Base-by-base conservation (phyloP, 1,139 yeast genomes). In the Taiozyma onychis region DNA sequence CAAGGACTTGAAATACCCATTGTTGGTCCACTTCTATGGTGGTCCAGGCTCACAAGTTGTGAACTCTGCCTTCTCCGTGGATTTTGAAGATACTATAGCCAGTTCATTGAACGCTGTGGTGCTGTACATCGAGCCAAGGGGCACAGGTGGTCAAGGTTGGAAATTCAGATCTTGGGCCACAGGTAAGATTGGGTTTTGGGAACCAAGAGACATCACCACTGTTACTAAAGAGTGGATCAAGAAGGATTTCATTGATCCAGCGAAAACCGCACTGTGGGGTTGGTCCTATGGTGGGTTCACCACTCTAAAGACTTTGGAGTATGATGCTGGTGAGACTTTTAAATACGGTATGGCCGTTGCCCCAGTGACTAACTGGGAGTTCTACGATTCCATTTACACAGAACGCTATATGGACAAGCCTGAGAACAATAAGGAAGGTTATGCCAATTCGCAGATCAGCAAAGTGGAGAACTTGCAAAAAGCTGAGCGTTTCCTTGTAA, bases 101-200 rank as follows among this genome's bases (percentile, higher is more conserved):
- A 81, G 96, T 1, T 72, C 78, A 4, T 68, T 87, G 49, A 84
- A 87, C 60, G 85, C 89, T 0, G 77, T 93, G 35, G 89, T 91
- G 0, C 76, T 93, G 41, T 78, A 84, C 34, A 85, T 93, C 39
- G 99, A 93, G 60, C 99, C 99, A 8, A 75, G 99, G 60, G 99
- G 99, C 3, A 91, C 99, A 0, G 96, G 91, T 3, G 90, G 87
- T 34, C 81, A 83, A 67, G 96, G 96, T 7, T 88, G 97, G 86
- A 70, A 71, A 43, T 84, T 79, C 66, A 78, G 83, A 60, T 69
- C 88, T 0, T 83, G 76, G 69, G 95, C 93, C 0, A 79, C 76
- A 13, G 77, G 77, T 44, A 77, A 79, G 8, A 76, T 95, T 45
- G 99, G 99, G 2, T 76, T 78, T 57, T 87, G 88, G 85, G 99